Evolutionary conservation across 768 basidiomycete genomes (phyloP).

Genomic region (Tulasnella sp.): DNA sequence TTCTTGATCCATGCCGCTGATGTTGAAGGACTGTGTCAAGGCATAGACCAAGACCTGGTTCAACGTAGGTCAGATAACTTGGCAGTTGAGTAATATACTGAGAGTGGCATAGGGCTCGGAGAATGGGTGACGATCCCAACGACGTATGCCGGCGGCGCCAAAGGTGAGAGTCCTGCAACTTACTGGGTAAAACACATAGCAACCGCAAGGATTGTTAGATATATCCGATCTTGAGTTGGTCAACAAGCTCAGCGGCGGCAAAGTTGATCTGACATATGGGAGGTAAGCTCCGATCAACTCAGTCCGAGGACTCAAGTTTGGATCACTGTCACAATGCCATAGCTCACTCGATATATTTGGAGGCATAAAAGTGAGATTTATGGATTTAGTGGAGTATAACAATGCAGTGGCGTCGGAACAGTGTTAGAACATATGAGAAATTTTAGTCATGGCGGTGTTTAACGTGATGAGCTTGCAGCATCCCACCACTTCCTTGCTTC

Average conservation of each 20-base stretch:
- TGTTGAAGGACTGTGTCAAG: slow-evolving; percentile 92
- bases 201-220: slow-evolving; percentile 33
- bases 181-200: neutral
- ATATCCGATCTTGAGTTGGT: slow-evolving; percentile 72
- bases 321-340: neutral
- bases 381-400: slow-evolving; percentile 26
- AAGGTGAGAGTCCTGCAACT: slow-evolving; percentile 35
- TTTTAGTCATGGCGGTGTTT: neutral
- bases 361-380: slow-evolving; percentile 31
- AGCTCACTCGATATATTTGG: slow-evolving; percentile 38
- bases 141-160: slow-evolving; percentile 95
- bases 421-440: neutral
- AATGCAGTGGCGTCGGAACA: neutral
- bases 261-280: slow-evolving; percentile 78
- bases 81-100: slow-evolving; percentile 8
- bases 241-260: slow-evolving; percentile 62
- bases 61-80: slow-evolving; percentile 36
- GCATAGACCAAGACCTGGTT: slow-evolving; percentile 86
- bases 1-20: slow-evolving; percentile 97
- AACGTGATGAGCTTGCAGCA: slow-evolving; percentile 1
- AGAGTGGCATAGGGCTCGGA: slow-evolving; percentile 54
- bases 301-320: neutral
- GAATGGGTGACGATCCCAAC: slow-evolving; percentile 86
- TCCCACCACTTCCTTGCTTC: slow-evolving; percentile 23
- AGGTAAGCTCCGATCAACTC: slow-evolving; percentile 34